Evolutionary conservation across 805 yeast genomes (phyloP), one percentile per base, ranked within the genome.

Genomic region (Nakazawaea ishiwadae): DNA sequence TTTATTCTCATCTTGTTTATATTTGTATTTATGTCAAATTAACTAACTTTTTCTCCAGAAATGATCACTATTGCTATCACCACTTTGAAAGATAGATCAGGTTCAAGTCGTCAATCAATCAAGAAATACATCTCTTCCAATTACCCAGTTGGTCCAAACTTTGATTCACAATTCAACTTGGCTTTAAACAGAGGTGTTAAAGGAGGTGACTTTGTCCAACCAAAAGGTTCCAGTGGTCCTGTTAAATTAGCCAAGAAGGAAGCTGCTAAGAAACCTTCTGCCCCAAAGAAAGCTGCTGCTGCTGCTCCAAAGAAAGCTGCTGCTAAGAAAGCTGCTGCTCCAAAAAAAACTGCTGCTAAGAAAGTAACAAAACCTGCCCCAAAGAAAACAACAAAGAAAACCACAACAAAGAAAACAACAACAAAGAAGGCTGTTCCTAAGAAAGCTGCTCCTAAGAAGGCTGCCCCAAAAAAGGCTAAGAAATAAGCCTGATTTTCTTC

Each of bases 221-320:
- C 95, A 59, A 86, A 87, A 67, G 96, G 96, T 36, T 82, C 96
- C 15, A 80, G 95, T 10, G 96, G 95, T 37, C 86, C 95, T 35
- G 77, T 86, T 49, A 85, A 86, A 64, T 61, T 83, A 47, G 70
- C 66, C 56, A 77, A 76, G 66, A 60, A 66, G 53, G 49, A 55
- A 39, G 39, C 48, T 26, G 59, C 60, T 33, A 67, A 66, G 56
- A 60, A 55, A 48, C 51, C 65, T 9, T 60, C 59, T 27, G 46
- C 58, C 14, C 48, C 60, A 37, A 48, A 47, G 45, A 44, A 33
- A 34, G 32, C 31, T 15, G 45, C 41, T 29, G 48, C 58, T 40
- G 54, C 63, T 31, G 55, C 62, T 32, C 46, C 59, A 23, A 60
- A 55, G 55, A 62, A 60, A 48, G 46, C 54, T 44, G 35, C 52